Evolutionary conservation across 257 asterid species (phyloP).

Genomic region (Capsicum chinense): DNA sequence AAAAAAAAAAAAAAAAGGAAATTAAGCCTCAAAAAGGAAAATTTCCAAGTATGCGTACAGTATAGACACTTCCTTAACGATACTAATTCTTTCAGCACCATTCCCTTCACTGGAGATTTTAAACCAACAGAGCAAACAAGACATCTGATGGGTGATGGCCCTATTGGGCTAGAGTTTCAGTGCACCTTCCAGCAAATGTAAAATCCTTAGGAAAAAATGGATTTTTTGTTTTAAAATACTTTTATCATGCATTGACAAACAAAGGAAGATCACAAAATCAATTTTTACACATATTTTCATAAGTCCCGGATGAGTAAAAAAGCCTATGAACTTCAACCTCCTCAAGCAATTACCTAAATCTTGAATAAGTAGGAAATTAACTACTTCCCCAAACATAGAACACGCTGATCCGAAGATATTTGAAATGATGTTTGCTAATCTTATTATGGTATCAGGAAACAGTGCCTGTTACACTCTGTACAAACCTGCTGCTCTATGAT

Average conservation of each 20-base stretch:
- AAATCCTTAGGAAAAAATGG: not conserved
- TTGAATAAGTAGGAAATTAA: not conserved
- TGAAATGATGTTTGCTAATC: not conserved
- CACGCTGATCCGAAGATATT: not conserved
- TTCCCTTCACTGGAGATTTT: not conserved
- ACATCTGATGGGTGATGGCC: not conserved
- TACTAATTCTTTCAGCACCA: constrained; percentile 4
- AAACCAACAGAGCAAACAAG: constrained; percentile 16
- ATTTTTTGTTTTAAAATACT: not conserved
- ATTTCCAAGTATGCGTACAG: not conserved
- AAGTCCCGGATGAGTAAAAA: not conserved
- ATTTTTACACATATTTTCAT: not conserved
- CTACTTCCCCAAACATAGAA: constrained; percentile 21
- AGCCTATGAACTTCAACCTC: not conserved
- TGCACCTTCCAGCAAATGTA: not conserved
- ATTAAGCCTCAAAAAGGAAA: not conserved
- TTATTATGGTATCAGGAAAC: not conserved
- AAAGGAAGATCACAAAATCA: constrained; percentile 1
- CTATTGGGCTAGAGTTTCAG: not conserved
- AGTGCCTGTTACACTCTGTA: not conserved
- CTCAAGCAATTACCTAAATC: not conserved
- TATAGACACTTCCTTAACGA: constrained; percentile 4
- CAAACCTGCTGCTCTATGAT: not conserved
- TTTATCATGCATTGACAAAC: not conserved
- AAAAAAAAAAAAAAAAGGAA: not conserved